Conservation (phyloP, 306 rosid species). For the Oemleria cerasiformis region DNA sequence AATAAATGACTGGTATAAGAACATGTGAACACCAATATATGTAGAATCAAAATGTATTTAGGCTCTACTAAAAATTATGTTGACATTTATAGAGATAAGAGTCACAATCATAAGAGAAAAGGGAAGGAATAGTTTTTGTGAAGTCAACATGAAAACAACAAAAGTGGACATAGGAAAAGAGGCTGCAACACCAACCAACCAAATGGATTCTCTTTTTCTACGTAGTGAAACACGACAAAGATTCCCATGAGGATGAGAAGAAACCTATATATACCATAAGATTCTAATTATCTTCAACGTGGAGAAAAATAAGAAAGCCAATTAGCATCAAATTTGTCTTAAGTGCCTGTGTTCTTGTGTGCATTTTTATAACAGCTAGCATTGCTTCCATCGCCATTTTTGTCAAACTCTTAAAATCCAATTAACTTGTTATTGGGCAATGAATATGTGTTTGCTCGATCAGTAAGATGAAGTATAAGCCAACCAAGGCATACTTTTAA, state of each 20-base stretch:
- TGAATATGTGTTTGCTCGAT: not conserved
- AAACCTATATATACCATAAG: too few species aligned
- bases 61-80: too few species aligned
- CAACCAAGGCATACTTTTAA: not conserved
- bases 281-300: not conserved
- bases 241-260: not conserved
- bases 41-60: too few species aligned
- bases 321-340: not conserved
- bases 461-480: slow-evolving; percentile 11
- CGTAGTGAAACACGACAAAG: not conserved
- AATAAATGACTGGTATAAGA: too few species aligned
- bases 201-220: not conserved
- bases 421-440: not conserved
- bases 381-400: slow-evolving; percentile 1
- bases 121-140: not conserved
- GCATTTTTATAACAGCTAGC: not conserved
- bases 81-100: too few species aligned
- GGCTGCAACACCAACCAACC: not conserved
- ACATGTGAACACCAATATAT: too few species aligned
- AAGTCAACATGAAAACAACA: not conserved
- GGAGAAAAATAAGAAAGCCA: not conserved
- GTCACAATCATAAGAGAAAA: too few species aligned
- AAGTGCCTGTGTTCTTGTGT: not conserved
- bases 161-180: not conserved
- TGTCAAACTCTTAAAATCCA: slow-evolving; percentile 1